phyloP scores from a whole-genome alignment of 306 rosid species.

The Hippophae gyantsensis region DNA sequence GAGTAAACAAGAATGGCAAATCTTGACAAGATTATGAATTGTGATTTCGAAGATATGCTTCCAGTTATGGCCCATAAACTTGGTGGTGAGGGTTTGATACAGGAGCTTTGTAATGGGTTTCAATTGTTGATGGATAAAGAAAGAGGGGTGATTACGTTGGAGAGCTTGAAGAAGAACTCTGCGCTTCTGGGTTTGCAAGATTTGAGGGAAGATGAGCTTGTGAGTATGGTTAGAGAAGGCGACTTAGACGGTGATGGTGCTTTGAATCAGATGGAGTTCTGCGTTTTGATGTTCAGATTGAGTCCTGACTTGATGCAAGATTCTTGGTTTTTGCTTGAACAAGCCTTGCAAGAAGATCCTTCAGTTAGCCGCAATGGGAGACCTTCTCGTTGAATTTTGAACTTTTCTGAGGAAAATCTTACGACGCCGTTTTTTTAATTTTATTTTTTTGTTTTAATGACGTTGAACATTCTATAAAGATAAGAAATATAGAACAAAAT shows the following conservation, averaged over 20 bases:
- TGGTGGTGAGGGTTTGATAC: constrained; percentile 77
- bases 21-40: constrained; percentile 16
- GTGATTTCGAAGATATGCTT: constrained; percentile 54
- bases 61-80: constrained; percentile 69
- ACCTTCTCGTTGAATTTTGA: too few relatives aligned
- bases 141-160: constrained; percentile 58
- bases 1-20: constrained; percentile 28
- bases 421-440: too few relatives aligned
- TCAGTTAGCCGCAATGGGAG: neutral
- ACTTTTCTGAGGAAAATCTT: too few relatives aligned
- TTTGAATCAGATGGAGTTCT: constrained; percentile 73
- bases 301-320: constrained; percentile 75
- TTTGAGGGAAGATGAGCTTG: constrained; percentile 66
- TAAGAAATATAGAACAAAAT: too few relatives aligned
- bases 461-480: too few relatives aligned
- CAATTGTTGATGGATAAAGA: constrained; percentile 71
- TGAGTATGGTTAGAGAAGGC: constrained; percentile 67
- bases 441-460: too few relatives aligned
- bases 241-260: constrained; percentile 79
- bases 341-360: constrained; percentile 37
- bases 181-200: constrained; percentile 52
- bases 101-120: constrained; percentile 83
- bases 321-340: constrained; percentile 58
- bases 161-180: constrained; percentile 53
- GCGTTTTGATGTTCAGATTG: constrained; percentile 92